Evolutionary conservation across 495 filamentous ascomycete species (phyloP).

Genomic region (Neurospora sp.): DNA sequence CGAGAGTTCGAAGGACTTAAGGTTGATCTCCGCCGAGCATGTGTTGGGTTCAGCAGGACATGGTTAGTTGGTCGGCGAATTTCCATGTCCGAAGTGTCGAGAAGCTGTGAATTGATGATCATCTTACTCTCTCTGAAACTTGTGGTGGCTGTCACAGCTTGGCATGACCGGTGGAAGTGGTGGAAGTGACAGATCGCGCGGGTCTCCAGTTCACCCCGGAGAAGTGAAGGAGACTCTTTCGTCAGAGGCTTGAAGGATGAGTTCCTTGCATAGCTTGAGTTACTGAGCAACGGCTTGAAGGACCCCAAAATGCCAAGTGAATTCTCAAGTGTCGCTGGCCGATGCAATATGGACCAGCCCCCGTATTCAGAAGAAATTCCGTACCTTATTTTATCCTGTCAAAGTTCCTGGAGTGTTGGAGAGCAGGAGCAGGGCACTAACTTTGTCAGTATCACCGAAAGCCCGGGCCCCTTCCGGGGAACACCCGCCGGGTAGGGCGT

Average conservation of each 20-base stretch:
- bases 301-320: background rate
- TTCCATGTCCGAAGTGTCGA: background rate
- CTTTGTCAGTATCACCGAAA: background rate
- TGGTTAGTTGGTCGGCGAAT: background rate
- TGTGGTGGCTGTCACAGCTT: background rate
- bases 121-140: background rate
- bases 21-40: background rate
- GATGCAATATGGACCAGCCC: background rate
- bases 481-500: background rate
- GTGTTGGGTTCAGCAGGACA: background rate
- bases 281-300: background rate
- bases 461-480: background rate
- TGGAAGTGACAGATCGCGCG: background rate
- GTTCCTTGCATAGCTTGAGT: background rate
- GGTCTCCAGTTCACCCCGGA: background rate
- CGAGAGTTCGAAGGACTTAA: background rate
- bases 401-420: background rate
- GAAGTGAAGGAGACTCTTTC: background rate
- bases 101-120: background rate
- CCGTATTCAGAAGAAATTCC: background rate
- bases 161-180: background rate
- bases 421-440: background rate
- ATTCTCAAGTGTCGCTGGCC: background rate
- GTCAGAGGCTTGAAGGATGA: background rate
- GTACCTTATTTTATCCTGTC: background rate